Evolutionary conservation across 2,329 filamentous ascomycete genomes (phyloP).

Genomic region (Diaporthe helianthi): DNA sequence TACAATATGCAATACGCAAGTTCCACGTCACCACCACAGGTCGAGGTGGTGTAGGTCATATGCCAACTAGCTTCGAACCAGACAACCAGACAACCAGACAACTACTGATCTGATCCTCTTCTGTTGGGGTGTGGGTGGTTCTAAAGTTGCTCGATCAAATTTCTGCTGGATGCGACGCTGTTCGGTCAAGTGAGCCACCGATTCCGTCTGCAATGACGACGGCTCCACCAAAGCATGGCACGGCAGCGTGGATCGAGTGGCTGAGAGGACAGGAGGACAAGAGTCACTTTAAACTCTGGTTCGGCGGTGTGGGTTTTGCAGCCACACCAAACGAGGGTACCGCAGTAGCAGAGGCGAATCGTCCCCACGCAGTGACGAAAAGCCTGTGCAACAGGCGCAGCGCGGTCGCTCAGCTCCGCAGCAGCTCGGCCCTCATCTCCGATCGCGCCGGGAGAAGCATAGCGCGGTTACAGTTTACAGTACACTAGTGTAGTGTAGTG

Average conservation of each 20-base stretch:
- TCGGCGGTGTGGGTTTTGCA: conserved; percentile 8
- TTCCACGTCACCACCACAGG: conserved; percentile 1
- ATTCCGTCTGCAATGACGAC: conserved; percentile 20
- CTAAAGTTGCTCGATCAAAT: conserved; percentile 3
- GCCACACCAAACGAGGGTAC: neutral
- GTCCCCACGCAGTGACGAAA: neutral
- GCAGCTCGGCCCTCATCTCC: conserved; percentile 3
- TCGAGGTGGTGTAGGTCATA: neutral
- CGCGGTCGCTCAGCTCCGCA: conserved; percentile 6
- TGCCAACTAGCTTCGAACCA: neutral
- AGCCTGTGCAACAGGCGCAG: neutral
- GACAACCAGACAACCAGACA: neutral
- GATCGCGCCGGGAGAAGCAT: conserved; percentile 4
- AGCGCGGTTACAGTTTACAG: no score
- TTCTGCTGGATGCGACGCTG: conserved; percentile 12
- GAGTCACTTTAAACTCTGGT: neutral
- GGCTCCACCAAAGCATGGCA: conserved; percentile 14
- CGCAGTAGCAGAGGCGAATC: neutral
- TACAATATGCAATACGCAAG: neutral
- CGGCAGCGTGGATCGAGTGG: conserved; percentile 8
- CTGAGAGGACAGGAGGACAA: neutral
- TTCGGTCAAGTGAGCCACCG: conserved; percentile 15
- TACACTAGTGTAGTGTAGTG: no score
- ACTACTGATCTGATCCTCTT: no score
- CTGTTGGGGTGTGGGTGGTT: no score